Evolutionary conservation across 768 basidiomycete species (phyloP), one percentile per base, ranked within the genome.

Genomic region (Psilocybe tampanensis): DNA sequence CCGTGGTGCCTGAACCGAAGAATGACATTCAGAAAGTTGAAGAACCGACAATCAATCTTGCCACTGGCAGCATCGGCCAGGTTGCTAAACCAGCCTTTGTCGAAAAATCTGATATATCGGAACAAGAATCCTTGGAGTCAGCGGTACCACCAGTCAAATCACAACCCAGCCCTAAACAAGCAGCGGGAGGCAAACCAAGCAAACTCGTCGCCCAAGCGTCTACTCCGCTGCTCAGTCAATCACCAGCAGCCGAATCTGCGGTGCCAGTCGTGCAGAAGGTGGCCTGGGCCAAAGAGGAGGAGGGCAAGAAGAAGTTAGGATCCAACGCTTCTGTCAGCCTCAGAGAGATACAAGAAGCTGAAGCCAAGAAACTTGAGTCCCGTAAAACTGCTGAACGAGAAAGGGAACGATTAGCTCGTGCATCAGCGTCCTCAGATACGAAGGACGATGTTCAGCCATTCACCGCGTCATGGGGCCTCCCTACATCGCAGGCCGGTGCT

Each of bases 311-410:
- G 68, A 69, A 76, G 44, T 79, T 29, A 80, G 67, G 64, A 70
- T 7, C 65, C 73, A 13, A 71, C 71, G 64, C 73, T 4, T 74
- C 87, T 21, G 76, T 88, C 34, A 92, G 91, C 59, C 74, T 99
- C 34, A 88, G 95, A 54, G 94, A 98, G 55, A 99, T 99, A 44
- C 97, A 99, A 70, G 94, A 97, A 63, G 87, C 89, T 2, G 97
- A 99, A 72, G 85, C 83, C 8, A 93, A 85, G 73, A 89, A 87
- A 65, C 79, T 83, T 2, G 94, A 93, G 64, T 85, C 81, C 11
- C 83, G 89, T 42, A 95, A 90, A 69, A 80, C 79, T 21, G 85
- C 83, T 18, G 88, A 93, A 60, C 83, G 86, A 61, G 88, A 92
- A 61, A 83, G 83, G 43, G 88, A 91, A 57, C 82, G 84, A 32